Base-by-base conservation (phyloP, 2,329 filamentous ascomycete species). In the Plectosphaerella plurivora region DNA sequence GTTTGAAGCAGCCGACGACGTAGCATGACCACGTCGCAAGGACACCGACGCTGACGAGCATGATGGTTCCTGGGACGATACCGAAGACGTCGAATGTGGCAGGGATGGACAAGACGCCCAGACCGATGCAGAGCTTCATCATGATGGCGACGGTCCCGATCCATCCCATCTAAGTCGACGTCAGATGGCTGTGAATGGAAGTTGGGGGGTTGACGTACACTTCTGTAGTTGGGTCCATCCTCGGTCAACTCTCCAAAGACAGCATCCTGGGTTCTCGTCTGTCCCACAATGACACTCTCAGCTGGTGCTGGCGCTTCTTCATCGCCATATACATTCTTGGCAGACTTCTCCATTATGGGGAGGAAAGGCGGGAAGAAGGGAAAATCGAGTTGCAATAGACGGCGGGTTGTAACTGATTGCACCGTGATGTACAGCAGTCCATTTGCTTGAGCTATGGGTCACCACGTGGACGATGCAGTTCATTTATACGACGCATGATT, bases 1-100 rank as follows among this genome's bases (percentile, higher is more conserved):
- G 55, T 55, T 80, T 81, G 65, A 80, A 80, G 14, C 64, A 59
- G 11, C 73, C 76, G 10, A 78, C 65, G 33, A 77, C 71, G 52
- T 74, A 77, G 51, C 68, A 66, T 1, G 73, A 75, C 75, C 75
- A 78, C 2, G 71, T 73, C 0, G 74, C 76, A 53, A 77, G 75
- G 18, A 28, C 53, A 1, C 64, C 70, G 35, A 78, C 68, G 1
- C 58, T 50, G 5, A 69, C 39, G 10, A 79, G 64, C 39, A 68
- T 65, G 18, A 78, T 69, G 11, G 77, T 59, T 12, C 76, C 76
- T 0, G 76, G 76, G 8, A 78, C 63, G 25, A 79, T 61, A 3
- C 76, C 76, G 7, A 79, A 65, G 2, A 62, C 61, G 48, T 78
- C 63, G 53, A 77, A 75, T 0, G 69, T 67, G 7, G 62, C 57